These are phyloP conservation scores for Niveomyces coronatus DNA, from an alignment of 2,329 filamentous ascomycete species.

Conservation along the genomic window DNA sequence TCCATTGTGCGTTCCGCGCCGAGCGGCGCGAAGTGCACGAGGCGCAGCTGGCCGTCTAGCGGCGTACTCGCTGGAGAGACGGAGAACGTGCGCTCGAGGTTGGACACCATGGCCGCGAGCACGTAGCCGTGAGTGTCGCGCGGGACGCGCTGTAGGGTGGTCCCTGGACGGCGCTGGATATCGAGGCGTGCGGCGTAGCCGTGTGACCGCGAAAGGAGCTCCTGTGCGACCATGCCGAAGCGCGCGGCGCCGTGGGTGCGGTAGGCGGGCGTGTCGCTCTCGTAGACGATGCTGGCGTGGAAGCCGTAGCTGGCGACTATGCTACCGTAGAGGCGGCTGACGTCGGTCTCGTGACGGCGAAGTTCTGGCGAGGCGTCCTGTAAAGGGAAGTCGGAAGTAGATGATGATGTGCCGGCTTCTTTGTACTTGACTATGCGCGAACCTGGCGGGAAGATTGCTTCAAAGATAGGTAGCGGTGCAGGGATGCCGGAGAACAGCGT, in stretches of 20 bases:
- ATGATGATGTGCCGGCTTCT: constrained; percentile 8
- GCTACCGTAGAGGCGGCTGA: constrained; percentile 52
- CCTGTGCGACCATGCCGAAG: constrained; percentile 75
- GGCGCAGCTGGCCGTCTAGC: constrained; percentile 57
- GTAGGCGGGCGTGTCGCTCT: constrained; percentile 78
- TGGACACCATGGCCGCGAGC: constrained; percentile 65
- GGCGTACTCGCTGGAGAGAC: constrained; percentile 67
- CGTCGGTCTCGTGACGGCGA: constrained; percentile 21
- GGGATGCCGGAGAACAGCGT: constrained; percentile 50
- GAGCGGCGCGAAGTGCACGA: constrained; percentile 66
- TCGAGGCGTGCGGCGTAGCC: constrained; percentile 37
- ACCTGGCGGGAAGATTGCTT: constrained; percentile 49
- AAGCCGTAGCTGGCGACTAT: constrained; percentile 88
- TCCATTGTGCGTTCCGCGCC: constrained; percentile 59
- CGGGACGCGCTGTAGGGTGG: constrained; percentile 15
- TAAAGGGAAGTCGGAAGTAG: constrained; percentile 3
- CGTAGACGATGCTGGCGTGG: constrained; percentile 79
- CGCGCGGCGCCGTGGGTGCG: constrained; percentile 65
- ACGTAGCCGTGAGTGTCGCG: constrained; percentile 60
- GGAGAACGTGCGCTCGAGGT: constrained; percentile 70
- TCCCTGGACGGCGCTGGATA: constrained; percentile 16
- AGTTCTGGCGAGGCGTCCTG: constrained; percentile 9
- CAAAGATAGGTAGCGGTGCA: constrained; percentile 50
- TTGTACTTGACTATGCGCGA: constrained; percentile 36
- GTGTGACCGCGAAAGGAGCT: constrained; percentile 52